Percentiles rank a stretch among this genome's conserved stretches.
phyloP scores from a whole-genome alignment of 176 grass and related monocot genomes.

The Oryza officinalis region DNA sequence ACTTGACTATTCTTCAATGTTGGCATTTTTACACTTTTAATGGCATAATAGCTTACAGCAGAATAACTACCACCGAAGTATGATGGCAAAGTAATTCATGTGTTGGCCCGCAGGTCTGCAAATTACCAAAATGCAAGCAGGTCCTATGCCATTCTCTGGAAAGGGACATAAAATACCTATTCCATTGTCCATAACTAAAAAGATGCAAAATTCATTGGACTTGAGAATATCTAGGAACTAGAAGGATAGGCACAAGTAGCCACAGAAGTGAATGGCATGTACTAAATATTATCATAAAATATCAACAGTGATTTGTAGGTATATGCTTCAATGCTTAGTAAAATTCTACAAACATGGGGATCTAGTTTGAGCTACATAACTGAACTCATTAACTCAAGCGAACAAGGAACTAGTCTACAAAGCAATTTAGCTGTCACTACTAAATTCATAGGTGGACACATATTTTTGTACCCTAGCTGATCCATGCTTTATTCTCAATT shows the following conservation, averaged over 20 bases:
- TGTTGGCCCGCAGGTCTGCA: background rate
- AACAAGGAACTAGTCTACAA: background rate
- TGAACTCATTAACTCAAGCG: background rate
- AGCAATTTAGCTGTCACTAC: background rate
- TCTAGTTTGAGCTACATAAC: background rate
- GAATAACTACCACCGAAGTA: background rate
- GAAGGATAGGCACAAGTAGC: background rate
- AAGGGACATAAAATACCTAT: background rate
- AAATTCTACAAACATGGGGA: background rate
- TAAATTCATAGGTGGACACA: background rate
- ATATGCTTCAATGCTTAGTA: background rate
- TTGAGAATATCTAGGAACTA: background rate
- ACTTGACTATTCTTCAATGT: background rate
- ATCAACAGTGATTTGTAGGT: background rate
- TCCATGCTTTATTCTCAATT: conserved; percentile 2
- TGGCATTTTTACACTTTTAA: background rate
- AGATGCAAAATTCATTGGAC: background rate
- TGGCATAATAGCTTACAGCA: background rate
- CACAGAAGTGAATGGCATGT: background rate
- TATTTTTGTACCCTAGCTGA: background rate
- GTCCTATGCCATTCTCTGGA: background rate
- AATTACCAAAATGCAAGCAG: background rate
- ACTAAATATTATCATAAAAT: background rate
- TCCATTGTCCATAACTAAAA: background rate
- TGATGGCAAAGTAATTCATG: background rate